These are phyloP conservation scores for Sphenostylis stenocarpa DNA, from an alignment of 306 rosid genomes.

Conservation along the genomic window DNA sequence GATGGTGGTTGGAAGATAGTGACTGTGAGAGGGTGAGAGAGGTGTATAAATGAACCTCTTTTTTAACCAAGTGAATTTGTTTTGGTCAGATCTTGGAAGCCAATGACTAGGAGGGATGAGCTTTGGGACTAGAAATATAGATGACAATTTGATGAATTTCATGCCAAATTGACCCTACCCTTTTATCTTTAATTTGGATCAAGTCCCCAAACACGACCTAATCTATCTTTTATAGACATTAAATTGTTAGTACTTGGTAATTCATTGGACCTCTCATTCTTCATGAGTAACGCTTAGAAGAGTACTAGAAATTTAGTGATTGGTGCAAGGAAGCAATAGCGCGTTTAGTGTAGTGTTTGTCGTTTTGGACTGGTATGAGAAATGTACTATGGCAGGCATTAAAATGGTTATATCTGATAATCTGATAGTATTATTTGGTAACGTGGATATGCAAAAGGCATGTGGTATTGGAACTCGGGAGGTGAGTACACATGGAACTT, in stretches of 20 bases:
- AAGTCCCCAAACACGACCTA: conserved; percentile 55
- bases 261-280: too few species aligned
- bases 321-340: conserved; percentile 17
- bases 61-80: conserved; percentile 12
- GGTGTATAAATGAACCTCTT: neutral
- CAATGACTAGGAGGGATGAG: conserved; percentile 28
- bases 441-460: conserved; percentile 5
- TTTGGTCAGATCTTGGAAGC: conserved; percentile 23
- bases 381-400: neutral
- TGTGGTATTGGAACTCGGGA: conserved; percentile 13
- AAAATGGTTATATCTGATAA: neutral
- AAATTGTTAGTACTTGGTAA: too few species aligned
- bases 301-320: neutral
- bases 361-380: conserved; percentile 9
- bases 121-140: conserved; percentile 44
- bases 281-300: too few species aligned
- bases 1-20: conserved; percentile 4
- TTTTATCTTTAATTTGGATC: conserved; percentile 17
- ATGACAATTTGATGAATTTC: conserved; percentile 44
- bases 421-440: neutral
- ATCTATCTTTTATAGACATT: too few species aligned
- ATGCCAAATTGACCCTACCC: neutral
- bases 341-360: conserved; percentile 26
- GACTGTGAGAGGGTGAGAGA: neutral
- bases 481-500: too few species aligned